Base-by-base conservation (phyloP, 2,329 filamentous ascomycete genomes). In the Claviceps sp. region DNA sequence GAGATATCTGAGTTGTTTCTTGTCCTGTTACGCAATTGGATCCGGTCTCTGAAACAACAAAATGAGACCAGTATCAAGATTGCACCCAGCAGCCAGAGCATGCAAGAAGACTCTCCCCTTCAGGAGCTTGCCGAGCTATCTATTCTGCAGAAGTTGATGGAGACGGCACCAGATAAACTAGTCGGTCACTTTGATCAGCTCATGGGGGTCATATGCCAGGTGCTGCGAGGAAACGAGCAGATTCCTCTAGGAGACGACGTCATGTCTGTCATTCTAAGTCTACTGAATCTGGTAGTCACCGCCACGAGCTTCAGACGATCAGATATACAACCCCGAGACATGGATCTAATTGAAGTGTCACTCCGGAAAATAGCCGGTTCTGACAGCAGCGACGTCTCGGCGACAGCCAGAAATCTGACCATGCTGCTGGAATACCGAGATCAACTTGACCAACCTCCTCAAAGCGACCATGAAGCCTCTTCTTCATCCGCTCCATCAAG, bases 141-240 rank as follows among this genome's bases (percentile, higher is more conserved):
- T 48, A 65, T 87, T 0, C 70, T 87, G 7, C 81, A 86, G 59
- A 76, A 74, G 37, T 74, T 89, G 66, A 79, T 87, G 64, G 76
- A 78, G 24, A 74, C 70, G 46, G 75, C 83, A 46, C 76, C 81
- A 1, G 77, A 83, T 22, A 81, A 78, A 55, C 72, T 89, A 13
- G 76, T 84, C 34, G 75, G 73, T 36, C 77, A 81, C 52, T 82
- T 84, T 2, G 75, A 75, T 44, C 80, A 85, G 57, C 72, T 87
- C 6, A 67, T 89, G 2, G 76, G 81, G 46, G 72, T 89, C 2
- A 75, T 84, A 48, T 71, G 72, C 49, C 76, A 84, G 52, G 72
- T 89, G 0, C 63, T 89, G 1, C 64, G 67, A 5, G 70, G 71
- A 16, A 71, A 73, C 36, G 64, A 70, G 6, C 66, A 68, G 4